These are phyloP conservation scores for Calocybe gangraenosa DNA, from an alignment of 768 basidiomycete genomes.

Conservation along the genomic window DNA sequence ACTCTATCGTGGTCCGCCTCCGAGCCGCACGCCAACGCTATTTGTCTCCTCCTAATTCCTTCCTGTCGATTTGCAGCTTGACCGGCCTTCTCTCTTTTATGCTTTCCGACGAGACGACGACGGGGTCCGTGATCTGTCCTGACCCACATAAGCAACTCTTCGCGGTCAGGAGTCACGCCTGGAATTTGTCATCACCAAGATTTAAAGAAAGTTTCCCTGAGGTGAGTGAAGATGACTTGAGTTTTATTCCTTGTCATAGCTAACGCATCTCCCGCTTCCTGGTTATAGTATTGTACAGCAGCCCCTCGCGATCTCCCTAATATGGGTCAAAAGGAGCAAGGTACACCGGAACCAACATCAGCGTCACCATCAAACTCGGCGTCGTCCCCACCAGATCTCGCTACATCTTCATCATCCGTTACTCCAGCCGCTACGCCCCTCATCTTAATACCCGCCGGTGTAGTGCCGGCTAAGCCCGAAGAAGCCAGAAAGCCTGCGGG, in stretches of 20 bases:
- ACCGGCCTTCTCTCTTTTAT: slow-evolving; percentile 94
- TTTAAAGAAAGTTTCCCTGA: slow-evolving; percentile 90
- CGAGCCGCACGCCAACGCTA: slow-evolving; percentile 6
- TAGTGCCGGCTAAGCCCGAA: slow-evolving; percentile 17
- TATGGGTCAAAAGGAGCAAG: slow-evolving; percentile 83
- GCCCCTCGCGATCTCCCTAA: slow-evolving; percentile 77
- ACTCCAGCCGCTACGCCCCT: slow-evolving; percentile 7
- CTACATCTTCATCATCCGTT: slow-evolving; percentile 1
- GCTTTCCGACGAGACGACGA: slow-evolving; percentile 96
- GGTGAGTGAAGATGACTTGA: slow-evolving; percentile 42
- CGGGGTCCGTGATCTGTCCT: slow-evolving; percentile 81
- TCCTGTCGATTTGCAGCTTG: slow-evolving; percentile 46
- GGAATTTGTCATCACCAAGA: slow-evolving; percentile 76
- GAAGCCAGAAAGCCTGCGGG: slow-evolving; percentile 26
- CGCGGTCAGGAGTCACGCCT: slow-evolving; percentile 76
- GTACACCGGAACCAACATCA: slow-evolving; percentile 35
- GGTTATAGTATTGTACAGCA: slow-evolving; percentile 61
- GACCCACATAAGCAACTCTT: slow-evolving; percentile 75
- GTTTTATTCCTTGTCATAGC: neutral
- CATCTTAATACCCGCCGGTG: slow-evolving; percentile 3
- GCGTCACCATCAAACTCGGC: slow-evolving; percentile 11
- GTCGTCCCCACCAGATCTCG: neutral
- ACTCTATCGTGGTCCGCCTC: neutral
- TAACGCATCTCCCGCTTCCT: slow-evolving; percentile 8
- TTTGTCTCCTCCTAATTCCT: slow-evolving; percentile 5